Evolutionary conservation across 2,329 filamentous ascomycete species (phyloP), one percentile per base, ranked within the genome.

Genomic region (Eutypella sp.): DNA sequence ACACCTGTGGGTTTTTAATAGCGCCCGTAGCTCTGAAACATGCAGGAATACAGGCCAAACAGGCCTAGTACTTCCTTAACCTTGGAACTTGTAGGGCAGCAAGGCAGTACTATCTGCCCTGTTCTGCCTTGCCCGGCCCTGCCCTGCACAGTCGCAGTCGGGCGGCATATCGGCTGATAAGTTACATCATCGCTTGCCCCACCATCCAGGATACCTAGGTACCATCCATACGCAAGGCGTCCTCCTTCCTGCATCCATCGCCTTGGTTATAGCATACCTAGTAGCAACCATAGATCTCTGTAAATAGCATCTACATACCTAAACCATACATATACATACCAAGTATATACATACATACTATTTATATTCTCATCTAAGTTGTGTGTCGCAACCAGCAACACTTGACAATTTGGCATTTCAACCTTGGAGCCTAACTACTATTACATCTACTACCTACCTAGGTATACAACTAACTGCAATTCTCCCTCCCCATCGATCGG

Each of bases 171-270:
- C 40, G 40, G 4, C 2, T 46, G 16, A 18, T n/a, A 5, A 3
- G 34, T 48, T 29, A 53, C 49, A 51, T 51, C 49, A 51, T 49
- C 31, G 47, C 36, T 2, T 38, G 36, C 36, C 36, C 36, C 36
- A 23, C 36, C 36, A 37, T 22, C 34, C 5, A 18, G n/a, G 6
- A 5, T 18, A 19, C 15, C 11, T 37, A 18, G 15, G 34, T 11
- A 37, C n/a, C n/a, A n/a, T n/a, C n/a, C n/a, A n/a, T n/a, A n/a
- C n/a, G n/a, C n/a, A n/a, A n/a, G n/a, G n/a, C n/a, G n/a, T n/a
- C n/a, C 34, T 37, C 34, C 34, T 19, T 9, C 34, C 10, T 18
- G 34, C n/a, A n/a, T 22, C 34, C 34, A 37, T n/a, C 15, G 5
- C 6, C 9, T 20, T n/a, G 3, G 18, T 36, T 5, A 37, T 18